A percentile compares a stretch with the other conserved stretches of the same genome.
phyloP scores from a whole-genome alignment of 208 protist genomes.

The Balamuthia mandrillaris region DNA sequence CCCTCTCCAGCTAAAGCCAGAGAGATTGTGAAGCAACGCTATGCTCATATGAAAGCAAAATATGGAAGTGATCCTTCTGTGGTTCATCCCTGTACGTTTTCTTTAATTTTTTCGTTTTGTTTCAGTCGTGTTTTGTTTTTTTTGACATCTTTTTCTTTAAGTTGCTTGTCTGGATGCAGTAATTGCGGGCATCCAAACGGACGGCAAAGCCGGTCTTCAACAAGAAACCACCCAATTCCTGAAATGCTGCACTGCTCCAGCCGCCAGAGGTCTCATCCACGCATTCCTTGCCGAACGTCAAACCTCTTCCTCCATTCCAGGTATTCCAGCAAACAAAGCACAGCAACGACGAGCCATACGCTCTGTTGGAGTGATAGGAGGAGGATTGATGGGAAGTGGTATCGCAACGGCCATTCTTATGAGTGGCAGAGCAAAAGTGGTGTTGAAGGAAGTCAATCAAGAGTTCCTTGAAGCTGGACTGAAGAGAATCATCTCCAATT shows the following conservation, averaged over 20 bases:
- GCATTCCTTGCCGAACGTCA: constrained; percentile 69
- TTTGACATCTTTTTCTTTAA: no score
- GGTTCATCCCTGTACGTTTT: no score
- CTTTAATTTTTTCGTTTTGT: no score
- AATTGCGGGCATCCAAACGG: background rate
- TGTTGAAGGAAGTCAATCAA: constrained; percentile 75
- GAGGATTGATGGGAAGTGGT: constrained; percentile 76
- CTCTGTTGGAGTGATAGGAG: constrained; percentile 75
- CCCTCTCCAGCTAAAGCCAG: no score
- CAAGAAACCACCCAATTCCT: constrained; percentile 69
- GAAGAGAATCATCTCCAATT: constrained; percentile 39
- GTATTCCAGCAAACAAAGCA: background rate
- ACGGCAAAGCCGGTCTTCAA: constrained; percentile 43
- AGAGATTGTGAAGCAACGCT: no score
- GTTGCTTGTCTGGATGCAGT: no score
- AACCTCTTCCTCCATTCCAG: constrained; percentile 2
- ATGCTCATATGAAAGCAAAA: no score
- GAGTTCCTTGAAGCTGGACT: constrained; percentile 40
- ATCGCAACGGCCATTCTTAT: constrained; percentile 75
- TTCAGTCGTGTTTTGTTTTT: no score
- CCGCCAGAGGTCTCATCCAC: constrained; percentile 74
- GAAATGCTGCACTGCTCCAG: constrained; percentile 48
- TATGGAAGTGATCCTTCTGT: no score
- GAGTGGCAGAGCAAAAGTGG: constrained; percentile 64
- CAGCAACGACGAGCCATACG: background rate